Evolutionary conservation across 306 rosid species (phyloP).

Genomic region (Medicago lupulina): DNA sequence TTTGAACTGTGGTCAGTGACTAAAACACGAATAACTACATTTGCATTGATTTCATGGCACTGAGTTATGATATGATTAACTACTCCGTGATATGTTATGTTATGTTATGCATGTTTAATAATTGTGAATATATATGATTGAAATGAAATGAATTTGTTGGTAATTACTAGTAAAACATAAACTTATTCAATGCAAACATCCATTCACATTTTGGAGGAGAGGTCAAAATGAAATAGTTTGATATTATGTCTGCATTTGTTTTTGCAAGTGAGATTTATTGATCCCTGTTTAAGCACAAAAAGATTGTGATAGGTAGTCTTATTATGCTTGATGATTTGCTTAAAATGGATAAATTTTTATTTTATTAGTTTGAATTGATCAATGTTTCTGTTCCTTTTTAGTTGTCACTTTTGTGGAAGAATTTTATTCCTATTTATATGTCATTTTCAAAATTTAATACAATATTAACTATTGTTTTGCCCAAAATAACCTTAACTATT

Average conservation of each 20-base stretch:
- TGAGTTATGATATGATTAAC: neutral
- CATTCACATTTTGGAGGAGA: slow-evolving; percentile 1
- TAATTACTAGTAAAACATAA: neutral
- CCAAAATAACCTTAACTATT: too few relatives aligned
- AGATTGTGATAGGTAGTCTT: neutral
- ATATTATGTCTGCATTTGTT: slow-evolving; percentile 1
- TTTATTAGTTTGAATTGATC: slow-evolving; percentile 8
- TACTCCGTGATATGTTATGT: neutral
- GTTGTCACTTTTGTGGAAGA: too few relatives aligned
- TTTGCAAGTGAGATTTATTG: slow-evolving; percentile 20
- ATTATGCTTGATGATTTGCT: neutral
- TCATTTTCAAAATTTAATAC: too few relatives aligned
- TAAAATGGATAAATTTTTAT: slow-evolving; percentile 21
- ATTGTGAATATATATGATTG: neutral
- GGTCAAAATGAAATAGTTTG: neutral
- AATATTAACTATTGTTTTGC: too few relatives aligned
- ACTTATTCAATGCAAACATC: neutral
- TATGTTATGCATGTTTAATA: neutral
- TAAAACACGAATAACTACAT: neutral
- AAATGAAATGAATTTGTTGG: neutral
- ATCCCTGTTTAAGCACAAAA: slow-evolving; percentile 14
- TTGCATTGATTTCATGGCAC: slow-evolving; percentile 20
- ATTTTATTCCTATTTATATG: too few relatives aligned
- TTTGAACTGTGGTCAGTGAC: slow-evolving; percentile 28
- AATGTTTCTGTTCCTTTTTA: too few relatives aligned